These are phyloP conservation scores for Symbiodinium pilosum DNA, from an alignment of 73 alveolate genomes.

Conservation along the genomic window DNA sequence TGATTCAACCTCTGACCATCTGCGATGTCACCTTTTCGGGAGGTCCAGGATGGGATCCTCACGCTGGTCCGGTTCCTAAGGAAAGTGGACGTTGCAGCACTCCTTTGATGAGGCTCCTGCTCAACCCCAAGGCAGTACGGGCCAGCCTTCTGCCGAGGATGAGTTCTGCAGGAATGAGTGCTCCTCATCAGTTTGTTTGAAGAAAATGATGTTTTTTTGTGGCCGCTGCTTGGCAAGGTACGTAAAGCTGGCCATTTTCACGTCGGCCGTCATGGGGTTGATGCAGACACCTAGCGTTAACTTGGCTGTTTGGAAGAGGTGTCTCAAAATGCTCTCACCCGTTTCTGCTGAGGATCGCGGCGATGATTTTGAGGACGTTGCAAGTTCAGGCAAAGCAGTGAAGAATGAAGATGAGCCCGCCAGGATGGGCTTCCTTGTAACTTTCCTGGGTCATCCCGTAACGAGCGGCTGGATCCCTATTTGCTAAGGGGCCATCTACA, in stretches of 20 bases:
- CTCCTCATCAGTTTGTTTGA: neutral
- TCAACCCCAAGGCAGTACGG: neutral
- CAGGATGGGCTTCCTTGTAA: constrained; percentile 93
- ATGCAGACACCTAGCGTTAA: constrained; percentile 45
- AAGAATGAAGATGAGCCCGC: neutral
- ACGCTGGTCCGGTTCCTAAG: neutral
- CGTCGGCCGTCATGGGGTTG: constrained; percentile 80
- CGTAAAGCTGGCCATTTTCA: constrained; percentile 56
- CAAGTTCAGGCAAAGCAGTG: neutral
- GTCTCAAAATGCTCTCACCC: neutral
- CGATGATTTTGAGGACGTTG: neutral
- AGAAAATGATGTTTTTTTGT: neutral
- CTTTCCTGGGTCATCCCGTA: constrained; percentile 93
- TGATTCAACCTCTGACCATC: neutral
- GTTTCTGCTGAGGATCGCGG: neutral
- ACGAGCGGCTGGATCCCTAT: constrained; percentile 33
- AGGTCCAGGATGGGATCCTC: neutral
- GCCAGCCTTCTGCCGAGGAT: neutral
- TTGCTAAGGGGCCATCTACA: neutral
- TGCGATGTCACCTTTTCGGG: neutral
- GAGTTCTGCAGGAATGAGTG: neutral
- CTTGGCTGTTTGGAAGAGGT: too few species aligned
- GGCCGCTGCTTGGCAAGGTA: constrained; percentile 30
- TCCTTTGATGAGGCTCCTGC: neutral
- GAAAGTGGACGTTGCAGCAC: too few species aligned